Evolutionary conservation across 106 monocot genomes (phyloP).

Genomic region (Allium sativum): DNA sequence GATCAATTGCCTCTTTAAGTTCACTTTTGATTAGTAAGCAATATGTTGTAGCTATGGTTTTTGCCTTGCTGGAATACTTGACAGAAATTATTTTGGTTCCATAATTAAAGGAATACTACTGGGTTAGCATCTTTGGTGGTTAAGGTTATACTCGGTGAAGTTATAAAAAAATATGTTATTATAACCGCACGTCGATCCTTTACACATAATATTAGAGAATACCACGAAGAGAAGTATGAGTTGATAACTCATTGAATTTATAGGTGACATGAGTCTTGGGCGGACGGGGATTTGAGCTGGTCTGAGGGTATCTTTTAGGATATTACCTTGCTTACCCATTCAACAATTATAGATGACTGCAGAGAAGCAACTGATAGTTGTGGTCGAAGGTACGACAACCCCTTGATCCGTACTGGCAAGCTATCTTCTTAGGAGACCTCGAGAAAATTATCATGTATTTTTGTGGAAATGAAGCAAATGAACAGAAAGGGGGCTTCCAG

Average conservation of each 20-base stretch:
- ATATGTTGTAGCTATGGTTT: conserved; percentile 68
- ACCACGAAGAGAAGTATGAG: conserved; percentile 53
- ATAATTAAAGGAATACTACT: conserved; percentile 50
- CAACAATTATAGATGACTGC: neutral
- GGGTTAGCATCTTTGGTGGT: conserved; percentile 51
- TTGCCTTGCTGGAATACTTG: conserved; percentile 66
- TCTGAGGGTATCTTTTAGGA: too few relatives aligned
- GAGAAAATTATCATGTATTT: conserved; percentile 86
- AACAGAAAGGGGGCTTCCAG: too few relatives aligned
- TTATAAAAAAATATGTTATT: conserved; percentile 64
- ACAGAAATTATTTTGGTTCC: conserved; percentile 57
- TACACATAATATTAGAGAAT: conserved; percentile 70
- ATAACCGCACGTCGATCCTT: conserved; percentile 74
- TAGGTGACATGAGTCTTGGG: conserved; percentile 32
- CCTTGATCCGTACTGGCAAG: conserved; percentile 66
- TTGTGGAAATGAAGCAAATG: conserved; percentile 30
- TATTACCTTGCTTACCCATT: too few relatives aligned
- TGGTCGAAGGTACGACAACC: conserved; percentile 84
- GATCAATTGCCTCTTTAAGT: too few relatives aligned
- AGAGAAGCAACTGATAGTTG: conserved; percentile 79
- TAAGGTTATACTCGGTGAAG: conserved; percentile 68
- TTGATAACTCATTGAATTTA: conserved; percentile 83
- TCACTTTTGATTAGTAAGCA: conserved; percentile 81
- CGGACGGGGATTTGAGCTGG: too few relatives aligned
- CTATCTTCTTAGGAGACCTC: conserved; percentile 57